phyloP scores from a whole-genome alignment of 306 rosid species.

The Chamaecrista fasciculata region DNA sequence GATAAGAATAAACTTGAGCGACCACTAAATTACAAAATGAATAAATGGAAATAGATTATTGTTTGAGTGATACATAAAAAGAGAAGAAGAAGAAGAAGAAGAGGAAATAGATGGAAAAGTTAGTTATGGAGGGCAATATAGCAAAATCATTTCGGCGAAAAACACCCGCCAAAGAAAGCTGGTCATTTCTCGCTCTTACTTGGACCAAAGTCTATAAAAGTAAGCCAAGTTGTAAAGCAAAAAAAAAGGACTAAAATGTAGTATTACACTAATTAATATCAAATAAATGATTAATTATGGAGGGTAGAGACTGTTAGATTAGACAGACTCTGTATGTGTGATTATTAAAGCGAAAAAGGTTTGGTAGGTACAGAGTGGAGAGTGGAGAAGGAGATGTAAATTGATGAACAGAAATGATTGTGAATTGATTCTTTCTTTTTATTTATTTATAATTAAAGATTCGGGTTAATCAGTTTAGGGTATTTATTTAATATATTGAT shows the following conservation, averaged over 20 bases:
- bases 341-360: not conserved
- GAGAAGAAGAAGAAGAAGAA: not conserved
- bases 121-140: not conserved
- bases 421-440: not conserved
- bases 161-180: not conserved
- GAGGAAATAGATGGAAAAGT: not conserved
- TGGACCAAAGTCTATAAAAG: constrained; percentile 1
- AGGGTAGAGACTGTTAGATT: not conserved
- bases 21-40: not conserved
- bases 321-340: not conserved
- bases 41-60: not conserved
- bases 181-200: not conserved
- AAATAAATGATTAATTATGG: not conserved
- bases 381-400: no score
- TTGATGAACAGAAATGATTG: not conserved
- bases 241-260: no score
- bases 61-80: not conserved
- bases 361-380: not conserved
- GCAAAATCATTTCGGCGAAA: not conserved
- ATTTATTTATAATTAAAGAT: not conserved
- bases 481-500: not conserved
- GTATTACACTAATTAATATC: not conserved
- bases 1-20: not conserved
- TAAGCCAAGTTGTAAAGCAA: not conserved
- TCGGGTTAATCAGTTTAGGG: not conserved